These are phyloP conservation scores for Trifolium dubium DNA, from an alignment of 306 rosid genomes.

Conservation along the genomic window DNA sequence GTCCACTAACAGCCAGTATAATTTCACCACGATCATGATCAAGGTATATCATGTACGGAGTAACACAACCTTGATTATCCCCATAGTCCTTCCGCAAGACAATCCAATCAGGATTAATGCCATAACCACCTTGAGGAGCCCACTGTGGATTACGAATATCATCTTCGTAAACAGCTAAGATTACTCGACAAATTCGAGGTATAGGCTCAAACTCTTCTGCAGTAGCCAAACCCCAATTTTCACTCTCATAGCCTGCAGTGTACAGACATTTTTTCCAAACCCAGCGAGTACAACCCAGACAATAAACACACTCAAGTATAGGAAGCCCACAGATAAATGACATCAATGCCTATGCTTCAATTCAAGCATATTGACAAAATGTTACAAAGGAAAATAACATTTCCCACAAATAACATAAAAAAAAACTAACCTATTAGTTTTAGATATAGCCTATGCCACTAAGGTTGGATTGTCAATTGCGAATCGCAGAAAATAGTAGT, in stretches of 20 bases:
- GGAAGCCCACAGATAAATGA: slow-evolving; percentile 85
- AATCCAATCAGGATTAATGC: slow-evolving; percentile 81
- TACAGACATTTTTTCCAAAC: slow-evolving; percentile 85
- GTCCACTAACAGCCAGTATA: slow-evolving; percentile 78
- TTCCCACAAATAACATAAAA: slow-evolving; percentile 13
- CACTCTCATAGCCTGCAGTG: slow-evolving; percentile 91
- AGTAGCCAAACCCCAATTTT: slow-evolving; percentile 86
- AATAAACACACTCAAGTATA: slow-evolving; percentile 85
- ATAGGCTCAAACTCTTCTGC: slow-evolving; percentile 86
- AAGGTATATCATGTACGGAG: slow-evolving; percentile 85
- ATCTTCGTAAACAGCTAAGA: slow-evolving; percentile 75
- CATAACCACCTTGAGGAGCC: slow-evolving; percentile 94
- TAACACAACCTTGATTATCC: slow-evolving; percentile 66
- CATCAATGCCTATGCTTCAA: slow-evolving; percentile 65
- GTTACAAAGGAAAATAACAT: slow-evolving; percentile 24
- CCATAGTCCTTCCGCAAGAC: slow-evolving; percentile 67
- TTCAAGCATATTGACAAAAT: slow-evolving; percentile 36
- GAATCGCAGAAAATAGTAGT: not conserved
- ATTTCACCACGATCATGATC: slow-evolving; percentile 88
- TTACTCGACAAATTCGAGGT: slow-evolving; percentile 79
- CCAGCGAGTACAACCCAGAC: slow-evolving; percentile 94
- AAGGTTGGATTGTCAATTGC: slow-evolving; percentile 23
- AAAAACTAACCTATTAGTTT: not conserved
- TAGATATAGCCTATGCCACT: slow-evolving; percentile 19
- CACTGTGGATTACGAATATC: slow-evolving; percentile 78